phyloP scores from a whole-genome alignment of 805 yeast genomes.

The Candida montana region DNA sequence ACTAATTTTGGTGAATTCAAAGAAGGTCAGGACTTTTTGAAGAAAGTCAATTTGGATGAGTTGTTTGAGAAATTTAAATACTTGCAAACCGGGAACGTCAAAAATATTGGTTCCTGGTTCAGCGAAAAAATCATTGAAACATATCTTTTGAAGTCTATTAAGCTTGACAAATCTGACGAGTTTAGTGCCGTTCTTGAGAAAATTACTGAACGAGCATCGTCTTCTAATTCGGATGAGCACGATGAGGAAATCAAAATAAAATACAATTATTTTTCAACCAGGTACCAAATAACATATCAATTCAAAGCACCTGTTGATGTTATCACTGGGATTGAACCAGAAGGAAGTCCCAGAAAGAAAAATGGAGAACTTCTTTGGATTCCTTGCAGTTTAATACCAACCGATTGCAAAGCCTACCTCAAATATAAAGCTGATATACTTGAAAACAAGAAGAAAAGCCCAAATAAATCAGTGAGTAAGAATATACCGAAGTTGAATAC shows the following conservation, averaged over 20 bases:
- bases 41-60: conserved; percentile 1
- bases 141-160: conserved; percentile 5
- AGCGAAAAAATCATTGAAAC: conserved; percentile 6
- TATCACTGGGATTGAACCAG: background rate
- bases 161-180: background rate
- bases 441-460: background rate
- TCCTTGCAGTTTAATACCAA: conserved; percentile 4
- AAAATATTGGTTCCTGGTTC: conserved; percentile 9
- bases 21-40: conserved; percentile 1
- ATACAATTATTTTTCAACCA: conserved; percentile 2
- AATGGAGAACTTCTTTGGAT: conserved; percentile 11
- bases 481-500: background rate
- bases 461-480: background rate
- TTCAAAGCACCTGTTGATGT: conserved; percentile 1
- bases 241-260: background rate
- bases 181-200: conserved; percentile 1
- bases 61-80: background rate
- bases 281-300: conserved; percentile 3
- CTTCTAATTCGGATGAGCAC: background rate
- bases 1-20: conserved; percentile 10
- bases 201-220: background rate
- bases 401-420: background rate
- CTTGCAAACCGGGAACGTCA: background rate
- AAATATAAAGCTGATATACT: background rate
- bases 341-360: conserved; percentile 5